A percentile compares a stretch with the other conserved stretches of the same genome.
These are phyloP conservation scores for Phaeoacremonium minimum DNA, from an alignment of 2,329 filamentous ascomycete species.

Conservation along the genomic window DNA sequence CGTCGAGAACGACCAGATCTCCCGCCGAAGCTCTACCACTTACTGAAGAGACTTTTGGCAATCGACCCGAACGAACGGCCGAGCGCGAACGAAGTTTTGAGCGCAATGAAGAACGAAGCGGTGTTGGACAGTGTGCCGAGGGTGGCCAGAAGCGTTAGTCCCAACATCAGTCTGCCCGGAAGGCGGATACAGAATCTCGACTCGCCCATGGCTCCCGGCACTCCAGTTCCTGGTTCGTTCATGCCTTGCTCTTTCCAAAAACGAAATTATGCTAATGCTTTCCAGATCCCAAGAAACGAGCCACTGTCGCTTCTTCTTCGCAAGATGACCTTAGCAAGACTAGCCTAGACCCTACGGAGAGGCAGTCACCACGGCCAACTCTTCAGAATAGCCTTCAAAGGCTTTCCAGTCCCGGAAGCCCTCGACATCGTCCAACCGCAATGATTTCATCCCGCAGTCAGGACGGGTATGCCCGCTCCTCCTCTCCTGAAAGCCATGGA, in stretches of 20 bases:
- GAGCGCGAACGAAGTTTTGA: constrained; percentile 79
- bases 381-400: constrained; percentile 24
- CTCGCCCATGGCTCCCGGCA: constrained; percentile 44
- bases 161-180: constrained; percentile 33
- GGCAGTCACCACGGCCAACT: constrained; percentile 19
- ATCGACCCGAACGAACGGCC: constrained; percentile 74
- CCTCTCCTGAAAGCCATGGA: background rate
- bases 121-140: constrained; percentile 36
- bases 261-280: constrained; percentile 7
- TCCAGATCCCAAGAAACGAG: constrained; percentile 26
- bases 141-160: constrained; percentile 24
- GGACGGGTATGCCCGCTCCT: constrained; percentile 23
- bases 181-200: constrained; percentile 52
- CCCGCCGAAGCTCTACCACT: constrained; percentile 78
- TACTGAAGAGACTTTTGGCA: constrained; percentile 76
- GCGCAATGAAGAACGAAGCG: constrained; percentile 68
- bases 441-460: constrained; percentile 37
- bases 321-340: constrained; percentile 22
- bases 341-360: constrained; percentile 12
- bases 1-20: constrained; percentile 73
- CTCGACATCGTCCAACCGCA: constrained; percentile 21
- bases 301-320: constrained; percentile 22
- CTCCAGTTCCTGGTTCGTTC: constrained; percentile 39
- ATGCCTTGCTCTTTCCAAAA: constrained; percentile 10
- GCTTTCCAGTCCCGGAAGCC: constrained; percentile 20